Evolutionary conservation across 2,329 filamentous ascomycete species (phyloP).

Genomic region (Zasmidium citrigriseum): DNA sequence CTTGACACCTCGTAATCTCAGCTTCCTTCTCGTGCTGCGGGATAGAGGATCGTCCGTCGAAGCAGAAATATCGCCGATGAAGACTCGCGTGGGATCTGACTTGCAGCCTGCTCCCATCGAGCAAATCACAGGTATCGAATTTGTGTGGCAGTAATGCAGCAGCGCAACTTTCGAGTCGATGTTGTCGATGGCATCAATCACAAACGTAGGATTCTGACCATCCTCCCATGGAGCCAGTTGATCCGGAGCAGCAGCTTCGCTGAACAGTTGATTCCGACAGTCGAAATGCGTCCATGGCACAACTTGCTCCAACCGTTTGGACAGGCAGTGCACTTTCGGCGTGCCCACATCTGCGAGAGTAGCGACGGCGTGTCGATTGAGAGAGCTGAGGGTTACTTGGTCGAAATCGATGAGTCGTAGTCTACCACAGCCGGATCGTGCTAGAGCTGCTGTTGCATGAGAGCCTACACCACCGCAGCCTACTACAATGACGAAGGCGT

Average conservation of each 20-base stretch:
- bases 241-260: slow-evolving; percentile 62
- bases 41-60: slow-evolving; percentile 89
- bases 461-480: slow-evolving; percentile 94
- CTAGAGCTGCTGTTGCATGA: slow-evolving; percentile 82
- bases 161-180: slow-evolving; percentile 95
- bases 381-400: slow-evolving; percentile 89
- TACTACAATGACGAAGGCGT: slow-evolving; percentile 83
- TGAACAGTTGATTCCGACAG: slow-evolving; percentile 80
- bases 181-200: slow-evolving; percentile 98
- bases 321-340: slow-evolving; percentile 84
- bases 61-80: slow-evolving; percentile 85
- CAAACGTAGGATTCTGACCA: slow-evolving; percentile 71
- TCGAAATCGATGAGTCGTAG: slow-evolving; percentile 94
- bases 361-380: slow-evolving; percentile 95
- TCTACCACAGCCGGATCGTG: slow-evolving; percentile 84
- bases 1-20: slow-evolving; percentile 75
- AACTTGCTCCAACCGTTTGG: slow-evolving; percentile 78
- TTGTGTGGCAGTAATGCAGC: slow-evolving; percentile 80
- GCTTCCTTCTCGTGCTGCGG: slow-evolving; percentile 74
- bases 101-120: slow-evolving; percentile 98
- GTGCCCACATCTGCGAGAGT: slow-evolving; percentile 92
- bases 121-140: slow-evolving; percentile 79
- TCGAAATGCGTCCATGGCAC: slow-evolving; percentile 92
- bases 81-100: slow-evolving; percentile 78
- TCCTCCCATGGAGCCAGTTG: slow-evolving; percentile 69